These are phyloP conservation scores for Trichaptum fuscoviolaceum DNA, from an alignment of 768 basidiomycete species.

Conservation along the genomic window DNA sequence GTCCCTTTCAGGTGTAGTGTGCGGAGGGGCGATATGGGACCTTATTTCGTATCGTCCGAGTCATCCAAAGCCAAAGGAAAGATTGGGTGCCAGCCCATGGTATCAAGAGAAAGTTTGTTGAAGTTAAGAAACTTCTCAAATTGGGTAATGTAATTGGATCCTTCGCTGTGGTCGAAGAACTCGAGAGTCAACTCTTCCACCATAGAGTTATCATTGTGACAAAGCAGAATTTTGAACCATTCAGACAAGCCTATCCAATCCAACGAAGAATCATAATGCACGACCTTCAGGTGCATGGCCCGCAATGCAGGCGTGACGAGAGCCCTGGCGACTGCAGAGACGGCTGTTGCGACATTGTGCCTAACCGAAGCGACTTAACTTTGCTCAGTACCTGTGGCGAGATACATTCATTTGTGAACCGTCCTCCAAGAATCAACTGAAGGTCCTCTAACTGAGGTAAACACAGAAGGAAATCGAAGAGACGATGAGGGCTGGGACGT, in stretches of 20 bases:
- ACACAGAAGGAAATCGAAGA: background rate
- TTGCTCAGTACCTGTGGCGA: background rate
- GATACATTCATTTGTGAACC: background rate
- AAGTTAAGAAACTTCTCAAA: background rate
- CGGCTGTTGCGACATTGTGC: background rate
- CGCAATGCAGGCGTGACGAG: background rate
- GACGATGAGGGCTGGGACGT: no score
- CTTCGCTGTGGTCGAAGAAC: background rate
- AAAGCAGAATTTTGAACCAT: background rate
- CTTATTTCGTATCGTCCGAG: background rate
- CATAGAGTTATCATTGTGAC: background rate
- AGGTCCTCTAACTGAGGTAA: background rate
- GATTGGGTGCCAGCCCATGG: background rate
- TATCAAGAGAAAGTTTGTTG: background rate
- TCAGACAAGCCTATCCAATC: background rate
- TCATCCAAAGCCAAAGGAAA: no score
- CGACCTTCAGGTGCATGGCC: background rate
- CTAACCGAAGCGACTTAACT: background rate
- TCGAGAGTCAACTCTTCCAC: background rate
- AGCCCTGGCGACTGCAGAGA: background rate
- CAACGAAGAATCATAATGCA: background rate
- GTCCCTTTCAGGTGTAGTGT: background rate
- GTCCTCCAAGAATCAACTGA: background rate
- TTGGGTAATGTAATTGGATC: background rate
- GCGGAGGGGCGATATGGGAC: background rate